phyloP scores from a whole-genome alignment of 345 rosid genomes.

The Durio zibethinus region DNA sequence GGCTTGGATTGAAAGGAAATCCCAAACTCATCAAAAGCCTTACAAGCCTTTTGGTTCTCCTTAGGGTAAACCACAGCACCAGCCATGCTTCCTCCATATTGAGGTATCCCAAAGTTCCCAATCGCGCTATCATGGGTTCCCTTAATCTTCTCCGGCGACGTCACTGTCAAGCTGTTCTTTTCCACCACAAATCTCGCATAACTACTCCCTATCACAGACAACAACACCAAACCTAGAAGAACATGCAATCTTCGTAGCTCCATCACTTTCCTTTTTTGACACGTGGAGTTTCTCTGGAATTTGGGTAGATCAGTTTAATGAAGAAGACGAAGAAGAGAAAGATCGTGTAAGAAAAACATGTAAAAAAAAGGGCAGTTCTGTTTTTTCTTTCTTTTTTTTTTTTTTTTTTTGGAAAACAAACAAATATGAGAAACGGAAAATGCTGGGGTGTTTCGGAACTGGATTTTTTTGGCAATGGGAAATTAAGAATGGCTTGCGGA shows the following conservation, averaged over 20 bases:
- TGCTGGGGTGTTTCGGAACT: neutral
- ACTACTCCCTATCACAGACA: constrained; percentile 16
- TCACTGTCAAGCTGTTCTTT: constrained; percentile 85
- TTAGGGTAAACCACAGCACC: constrained; percentile 72
- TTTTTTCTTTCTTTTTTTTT: neutral
- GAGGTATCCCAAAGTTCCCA: constrained; percentile 97
- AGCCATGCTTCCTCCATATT: constrained; percentile 99
- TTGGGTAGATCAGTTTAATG: constrained; percentile 1
- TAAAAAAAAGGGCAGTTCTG: neutral
- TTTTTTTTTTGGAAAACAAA: neutral
- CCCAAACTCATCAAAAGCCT: constrained; percentile 53
- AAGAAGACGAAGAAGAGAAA: neutral
- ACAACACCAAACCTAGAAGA: constrained; percentile 38
- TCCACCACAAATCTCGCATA: constrained; percentile 82
- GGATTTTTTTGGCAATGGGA: neutral
- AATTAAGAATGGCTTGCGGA: neutral
- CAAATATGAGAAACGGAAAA: neutral
- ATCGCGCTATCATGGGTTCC: constrained; percentile 88
- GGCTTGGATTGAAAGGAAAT: constrained; percentile 67
- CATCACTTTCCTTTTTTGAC: constrained; percentile 7
- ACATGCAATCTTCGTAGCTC: constrained; percentile 24
- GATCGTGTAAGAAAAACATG: neutral
- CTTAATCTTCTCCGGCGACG: constrained; percentile 87
- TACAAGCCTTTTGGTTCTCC: constrained; percentile 73
- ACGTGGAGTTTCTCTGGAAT: neutral